Evolutionary conservation across 495 filamentous ascomycete species (phyloP).

Genomic region (Penicillium robsamsonii): DNA sequence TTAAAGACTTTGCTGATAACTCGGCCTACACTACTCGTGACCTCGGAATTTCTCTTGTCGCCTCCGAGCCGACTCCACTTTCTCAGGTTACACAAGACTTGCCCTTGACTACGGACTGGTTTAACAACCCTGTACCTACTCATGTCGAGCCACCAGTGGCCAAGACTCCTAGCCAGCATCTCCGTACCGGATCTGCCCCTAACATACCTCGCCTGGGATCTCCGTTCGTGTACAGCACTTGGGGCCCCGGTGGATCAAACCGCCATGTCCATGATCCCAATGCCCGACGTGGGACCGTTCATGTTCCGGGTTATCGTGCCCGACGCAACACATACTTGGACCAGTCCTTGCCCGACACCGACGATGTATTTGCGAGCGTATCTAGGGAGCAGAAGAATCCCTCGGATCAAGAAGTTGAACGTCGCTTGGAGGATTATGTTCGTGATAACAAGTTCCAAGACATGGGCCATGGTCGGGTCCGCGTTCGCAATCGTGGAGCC

Average conservation of each 20-base stretch:
- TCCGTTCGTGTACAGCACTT: conserved; percentile 57
- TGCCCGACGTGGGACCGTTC: conserved; percentile 42
- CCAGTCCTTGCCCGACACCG: conserved; percentile 45
- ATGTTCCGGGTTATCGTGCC: conserved; percentile 45
- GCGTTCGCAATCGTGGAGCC: conserved; percentile 51
- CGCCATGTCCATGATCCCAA: conserved; percentile 31
- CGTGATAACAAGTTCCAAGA: conserved; percentile 46
- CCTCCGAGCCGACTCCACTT: conserved; percentile 71
- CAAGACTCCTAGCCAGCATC: conserved; percentile 18
- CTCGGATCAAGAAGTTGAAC: conserved; percentile 42
- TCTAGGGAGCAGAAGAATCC: conserved; percentile 46
- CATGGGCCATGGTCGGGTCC: conserved; percentile 46
- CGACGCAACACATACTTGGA: conserved; percentile 50
- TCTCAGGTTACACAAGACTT: conserved; percentile 55
- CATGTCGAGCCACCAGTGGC: not conserved
- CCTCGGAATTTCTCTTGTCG: conserved; percentile 78
- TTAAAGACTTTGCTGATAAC: conserved; percentile 24
- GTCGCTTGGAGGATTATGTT: conserved; percentile 50
- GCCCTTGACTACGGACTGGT: conserved; percentile 31
- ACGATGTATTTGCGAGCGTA: conserved; percentile 51
- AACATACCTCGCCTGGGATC: conserved; percentile 49
- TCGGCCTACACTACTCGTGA: conserved; percentile 66
- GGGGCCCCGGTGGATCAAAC: conserved; percentile 50
- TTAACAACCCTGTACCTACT: conserved; percentile 32
- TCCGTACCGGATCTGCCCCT: conserved; percentile 25